Evolutionary conservation across 176 grass and related monocot species (phyloP), one percentile per base, ranked within the genome.

Genomic region (Aegilops sharonensis): DNA sequence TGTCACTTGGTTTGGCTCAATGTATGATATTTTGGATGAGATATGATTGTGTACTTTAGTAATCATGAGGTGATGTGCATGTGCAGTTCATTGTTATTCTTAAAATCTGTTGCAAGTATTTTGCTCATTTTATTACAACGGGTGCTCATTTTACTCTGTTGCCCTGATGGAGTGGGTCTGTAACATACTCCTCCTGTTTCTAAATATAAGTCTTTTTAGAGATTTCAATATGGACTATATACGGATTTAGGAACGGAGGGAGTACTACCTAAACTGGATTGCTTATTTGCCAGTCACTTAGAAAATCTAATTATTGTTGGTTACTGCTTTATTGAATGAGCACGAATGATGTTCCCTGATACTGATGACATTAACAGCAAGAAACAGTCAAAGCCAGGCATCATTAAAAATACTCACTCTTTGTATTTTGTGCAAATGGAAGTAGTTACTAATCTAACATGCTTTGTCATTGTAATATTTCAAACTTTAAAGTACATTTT

Each of bases 251-350:
- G 6, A 37, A 37, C 6, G 35, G 35, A 37, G 35, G 35, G 35
- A 37, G 35, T 37, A 37, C 57, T 72, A 61, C 11, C 11, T 23
- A 34, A 84, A 76, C 71, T 75, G 37, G 4, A 75, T 75, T 43
- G 29, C 11, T 67, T 76, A 18, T 77, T 77, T 36, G 18, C 21
- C 8, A 27, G 75, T 60, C 61, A 32, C 27, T 73, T 79, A 45
- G 40, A 74, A 72, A 47, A 27, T 12, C 43, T 74, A 27, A 48
- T 48, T 48, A 3, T 48, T 75, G 23, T 27, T 8, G 42, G 40
- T 48, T 83, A 64, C 30, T 70, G 48, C 71, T 81, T 84, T 75
- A 64, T 87, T 76, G 21, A 31, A 31, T 31, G 30, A 84, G 85
- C 47, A 69, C 11, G 48, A 45, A 27, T 42, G 57, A 21, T 73